Evolutionary conservation across 257 asterid genomes (phyloP), one percentile per base, ranked within the genome.

Genomic region (Thymus quinquecostatus): DNA sequence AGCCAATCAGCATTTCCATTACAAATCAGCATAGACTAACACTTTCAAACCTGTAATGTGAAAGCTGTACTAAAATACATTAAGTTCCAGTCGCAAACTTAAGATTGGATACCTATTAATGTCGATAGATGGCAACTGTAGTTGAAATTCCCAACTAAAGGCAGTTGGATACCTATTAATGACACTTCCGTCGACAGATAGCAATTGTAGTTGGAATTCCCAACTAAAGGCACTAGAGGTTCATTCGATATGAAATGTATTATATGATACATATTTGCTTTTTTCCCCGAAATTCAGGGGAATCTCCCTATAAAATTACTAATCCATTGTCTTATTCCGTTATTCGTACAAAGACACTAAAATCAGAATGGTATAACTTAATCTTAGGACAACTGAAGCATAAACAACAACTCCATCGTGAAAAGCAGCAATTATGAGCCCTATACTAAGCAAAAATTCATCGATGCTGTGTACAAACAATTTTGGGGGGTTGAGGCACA

Each of bases 51-150:
- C 66, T 11, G 33, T 60, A 21, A 12, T 11, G 40, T 41, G 12
- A 8, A 51, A 50, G 38, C 9, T 36, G 9, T 29, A 36, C 8
- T 8, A 36, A 51, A 34, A 71, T 57, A 0, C 21, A 51, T 32
- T 48, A 62, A 33, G 64, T 54, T 63, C 48, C 61, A 29, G 51
- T 51, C 28, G 40, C 70, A 32, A 62, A 65, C 75, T 60, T 34
- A 53, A 68, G 36, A 13, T 29, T 8, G 44, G 21, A 40, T 62
- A 14, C 10, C 2, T 36, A 29, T 13, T 13, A 44, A 54, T 21
- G 53, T 11, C 51, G 32, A 12, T 3, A 44, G 40, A 41, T 29
- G 11, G 40, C 3, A 51, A 44, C 34, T 29, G 29, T 51, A 60
- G 30, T 36, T 51, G 33, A 28, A 68, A 53, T 0, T 60, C 38